Conservation (phyloP, 1,284 basidiomycete genomes). For the Malassezia slooffiae region DNA sequence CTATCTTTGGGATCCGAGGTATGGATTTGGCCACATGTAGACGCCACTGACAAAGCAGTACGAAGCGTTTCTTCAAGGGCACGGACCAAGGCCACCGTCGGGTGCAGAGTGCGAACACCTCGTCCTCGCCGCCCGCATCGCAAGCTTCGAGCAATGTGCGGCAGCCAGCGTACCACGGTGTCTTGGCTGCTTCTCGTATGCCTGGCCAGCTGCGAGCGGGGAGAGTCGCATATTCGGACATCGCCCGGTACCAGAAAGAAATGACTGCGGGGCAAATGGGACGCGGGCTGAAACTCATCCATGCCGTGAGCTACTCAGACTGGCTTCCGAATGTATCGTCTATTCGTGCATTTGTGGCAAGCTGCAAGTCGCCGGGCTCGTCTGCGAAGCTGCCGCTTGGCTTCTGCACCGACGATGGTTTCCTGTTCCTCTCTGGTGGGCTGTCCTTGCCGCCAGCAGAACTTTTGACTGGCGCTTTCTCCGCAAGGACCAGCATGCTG, state of each 20-base stretch:
- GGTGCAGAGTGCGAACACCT: neutral
- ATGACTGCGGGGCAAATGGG: too few relatives aligned
- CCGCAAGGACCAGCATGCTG: too few relatives aligned
- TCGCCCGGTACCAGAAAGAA: neutral
- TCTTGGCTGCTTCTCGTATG: neutral
- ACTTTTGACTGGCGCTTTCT: neutral
- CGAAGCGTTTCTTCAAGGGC: slow-evolving; percentile 10
- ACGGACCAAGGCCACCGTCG: neutral
- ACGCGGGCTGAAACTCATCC: too few relatives aligned
- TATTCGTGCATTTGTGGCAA: too few relatives aligned
- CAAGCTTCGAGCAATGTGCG: neutral
- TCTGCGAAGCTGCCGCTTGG: too few relatives aligned
- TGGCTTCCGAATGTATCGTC: too few relatives aligned
- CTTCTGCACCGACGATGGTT: too few relatives aligned
- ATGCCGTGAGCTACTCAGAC: too few relatives aligned
- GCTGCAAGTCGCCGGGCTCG: too few relatives aligned
- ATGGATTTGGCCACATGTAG: neutral
- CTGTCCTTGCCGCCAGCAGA: too few relatives aligned
- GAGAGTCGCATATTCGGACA: neutral
- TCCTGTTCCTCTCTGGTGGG: too few relatives aligned
- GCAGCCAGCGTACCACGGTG: neutral
- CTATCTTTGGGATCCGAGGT: slow-evolving; percentile 14
- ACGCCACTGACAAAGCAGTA: neutral
- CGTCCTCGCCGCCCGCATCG: too few relatives aligned
- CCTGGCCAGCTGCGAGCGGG: neutral